These are phyloP conservation scores for Zygosaccharomyces kombuchaensis DNA, from an alignment of 805 yeast species.

Conservation along the genomic window DNA sequence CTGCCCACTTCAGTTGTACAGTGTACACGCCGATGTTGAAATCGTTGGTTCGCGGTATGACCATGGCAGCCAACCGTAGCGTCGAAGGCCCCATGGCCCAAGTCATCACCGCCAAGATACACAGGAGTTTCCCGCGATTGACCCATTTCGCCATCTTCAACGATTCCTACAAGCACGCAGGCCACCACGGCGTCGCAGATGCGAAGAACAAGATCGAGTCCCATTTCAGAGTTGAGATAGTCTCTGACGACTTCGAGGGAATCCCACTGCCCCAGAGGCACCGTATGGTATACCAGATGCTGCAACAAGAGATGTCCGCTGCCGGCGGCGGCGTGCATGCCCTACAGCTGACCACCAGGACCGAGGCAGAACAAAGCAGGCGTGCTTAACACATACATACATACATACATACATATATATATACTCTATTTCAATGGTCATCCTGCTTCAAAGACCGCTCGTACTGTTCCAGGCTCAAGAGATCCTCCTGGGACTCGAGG, in stretches of 20 bases:
- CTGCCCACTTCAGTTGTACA: too few relatives aligned
- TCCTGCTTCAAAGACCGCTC: slow-evolving; percentile 54
- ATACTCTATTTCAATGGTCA: slow-evolving; percentile 28
- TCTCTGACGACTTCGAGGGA: slow-evolving; percentile 65
- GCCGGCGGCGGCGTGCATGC: slow-evolving; percentile 75
- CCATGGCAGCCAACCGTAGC: slow-evolving; percentile 18
- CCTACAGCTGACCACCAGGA: slow-evolving; percentile 76
- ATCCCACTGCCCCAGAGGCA: slow-evolving; percentile 70
- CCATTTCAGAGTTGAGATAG: slow-evolving; percentile 73
- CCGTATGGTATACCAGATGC: slow-evolving; percentile 60
- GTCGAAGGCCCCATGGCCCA: slow-evolving; percentile 44
- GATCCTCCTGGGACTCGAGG: slow-evolving; percentile 41
- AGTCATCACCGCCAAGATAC: slow-evolving; percentile 43
- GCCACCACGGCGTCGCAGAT: slow-evolving; percentile 76
- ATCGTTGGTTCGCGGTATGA: slow-evolving; percentile 12
- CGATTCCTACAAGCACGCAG: slow-evolving; percentile 85
- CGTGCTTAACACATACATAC: not conserved
- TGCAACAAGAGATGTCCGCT: slow-evolving; percentile 60
- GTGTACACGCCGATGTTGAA: slow-evolving; percentile 8
- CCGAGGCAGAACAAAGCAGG: slow-evolving; percentile 50
- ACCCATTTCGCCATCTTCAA: slow-evolving; percentile 52
- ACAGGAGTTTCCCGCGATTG: slow-evolving; percentile 38
- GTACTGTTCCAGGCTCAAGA: slow-evolving; percentile 54
- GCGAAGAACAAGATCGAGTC: slow-evolving; percentile 71
- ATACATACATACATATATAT: not conserved